Evolutionary conservation across 495 filamentous ascomycete genomes (phyloP), one percentile per base, ranked within the genome.

Genomic region (Niebla homalea): DNA sequence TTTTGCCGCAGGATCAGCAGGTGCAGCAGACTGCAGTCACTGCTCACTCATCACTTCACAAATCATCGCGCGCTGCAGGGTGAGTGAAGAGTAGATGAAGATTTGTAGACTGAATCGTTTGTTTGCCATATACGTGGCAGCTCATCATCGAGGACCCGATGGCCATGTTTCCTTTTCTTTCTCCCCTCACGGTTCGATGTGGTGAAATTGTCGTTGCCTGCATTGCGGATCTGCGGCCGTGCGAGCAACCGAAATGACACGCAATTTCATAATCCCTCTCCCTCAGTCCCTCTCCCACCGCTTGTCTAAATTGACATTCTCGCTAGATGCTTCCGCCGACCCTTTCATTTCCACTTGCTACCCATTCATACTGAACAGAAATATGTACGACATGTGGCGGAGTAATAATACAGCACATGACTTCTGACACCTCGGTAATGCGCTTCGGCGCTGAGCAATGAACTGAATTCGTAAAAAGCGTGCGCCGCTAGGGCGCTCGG

Each of bases 191-290:
- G 14, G 25, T 19, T 16, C 23, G 25, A 48, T 22, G 19, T 6
- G 5, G 6, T n/a, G 23, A 11, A 4, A 48, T 48, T 48, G 45
- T 48, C 45, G 45, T 48, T 48, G 45, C 45, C 10, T 36, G n/a
- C 45, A 48, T 5, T 5, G 25, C 32, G 21, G 23, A 7, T 8
- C 39, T 18, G 21, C 21, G 16, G 39, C 5, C 16, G 36, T 37
- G 36, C 36, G 36, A 10, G 36, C 39, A 41, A 22, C 39, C 39
- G 39, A 41, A 22, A 41, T 11, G 15, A 16, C 6, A 41, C n/a
- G 39, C 21, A 22, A 41, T 41, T 41, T 22, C n/a, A n/a, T n/a
- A n/a, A n/a, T n/a, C n/a, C n/a, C n/a, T n/a, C n/a, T n/a, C n/a
- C n/a, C n/a, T n/a, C n/a, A n/a, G n/a, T n/a, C n/a, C n/a, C n/a